Conservation (phyloP, 768 basidiomycete species). For the Exidia glandulosa region DNA sequence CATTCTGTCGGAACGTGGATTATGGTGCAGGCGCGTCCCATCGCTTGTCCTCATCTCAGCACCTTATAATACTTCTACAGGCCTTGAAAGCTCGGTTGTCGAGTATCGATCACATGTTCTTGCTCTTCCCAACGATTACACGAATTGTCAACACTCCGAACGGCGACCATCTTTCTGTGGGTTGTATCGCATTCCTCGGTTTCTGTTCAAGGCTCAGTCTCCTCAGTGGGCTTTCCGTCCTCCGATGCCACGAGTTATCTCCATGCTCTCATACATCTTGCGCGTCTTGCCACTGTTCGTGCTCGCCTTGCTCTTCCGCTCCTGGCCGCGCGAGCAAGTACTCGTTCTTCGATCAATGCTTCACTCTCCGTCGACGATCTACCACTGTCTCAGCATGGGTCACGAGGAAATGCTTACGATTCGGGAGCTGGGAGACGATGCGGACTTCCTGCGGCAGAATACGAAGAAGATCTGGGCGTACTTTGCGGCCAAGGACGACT, state of each 20-base stretch:
- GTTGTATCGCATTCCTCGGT: not conserved
- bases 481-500: constrained; percentile 53
- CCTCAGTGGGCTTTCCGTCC: constrained; percentile 36
- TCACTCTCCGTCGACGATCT: constrained; percentile 38
- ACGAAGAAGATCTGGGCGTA: constrained; percentile 37
- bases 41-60: not conserved
- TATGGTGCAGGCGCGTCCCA: constrained; percentile 36
- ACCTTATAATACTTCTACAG: constrained; percentile 18
- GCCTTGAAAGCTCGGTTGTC: constrained; percentile 36
- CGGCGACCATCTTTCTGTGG: constrained; percentile 47
- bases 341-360: constrained; percentile 38
- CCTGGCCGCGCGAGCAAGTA: constrained; percentile 40
- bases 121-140: constrained; percentile 63
- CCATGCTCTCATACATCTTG: constrained; percentile 32
- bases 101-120: constrained; percentile 32
- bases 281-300: constrained; percentile 27
- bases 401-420: constrained; percentile 60
- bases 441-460: constrained; percentile 26
- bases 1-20: constrained; percentile 74
- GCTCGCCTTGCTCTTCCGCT: constrained; percentile 33
- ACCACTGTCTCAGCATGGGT: constrained; percentile 48
- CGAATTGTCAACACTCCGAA: constrained; percentile 56
- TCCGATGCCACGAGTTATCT: constrained; percentile 33
- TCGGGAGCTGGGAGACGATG: constrained; percentile 39
- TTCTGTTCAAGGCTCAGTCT: not conserved